A percentile compares a stretch with the other conserved stretches of the same genome.
Conservation (phyloP, 495 filamentous ascomycete species). For the Annulohypoxylon moriforme region DNA sequence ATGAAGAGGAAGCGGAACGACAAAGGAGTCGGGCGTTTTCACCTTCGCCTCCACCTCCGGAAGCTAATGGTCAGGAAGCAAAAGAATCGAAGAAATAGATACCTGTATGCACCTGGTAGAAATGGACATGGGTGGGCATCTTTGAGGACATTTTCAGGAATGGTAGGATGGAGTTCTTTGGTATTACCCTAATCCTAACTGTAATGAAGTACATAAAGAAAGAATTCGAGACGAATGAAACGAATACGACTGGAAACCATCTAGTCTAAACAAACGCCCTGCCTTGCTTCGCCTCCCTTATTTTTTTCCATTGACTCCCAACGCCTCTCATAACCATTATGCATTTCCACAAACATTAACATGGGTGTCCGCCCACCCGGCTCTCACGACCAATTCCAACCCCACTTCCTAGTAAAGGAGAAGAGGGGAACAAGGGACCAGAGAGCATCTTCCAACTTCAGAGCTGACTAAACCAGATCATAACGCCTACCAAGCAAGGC, state of each 20-base stretch:
- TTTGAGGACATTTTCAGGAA: background rate
- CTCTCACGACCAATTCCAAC: background rate
- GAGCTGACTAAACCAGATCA: background rate
- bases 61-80: background rate
- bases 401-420: background rate
- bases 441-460: background rate
- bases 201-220: constrained; percentile 27
- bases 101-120: background rate
- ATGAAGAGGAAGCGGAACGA: constrained; percentile 19
- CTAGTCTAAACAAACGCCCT: constrained; percentile 29
- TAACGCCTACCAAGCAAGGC: constrained; percentile 1
- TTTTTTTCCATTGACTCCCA: background rate
- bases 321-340: constrained; percentile 35
- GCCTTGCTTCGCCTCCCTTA: background rate
- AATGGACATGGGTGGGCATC: background rate
- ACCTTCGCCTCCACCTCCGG: constrained; percentile 6
- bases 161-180: constrained; percentile 17
- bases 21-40: constrained; percentile 5
- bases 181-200: constrained; percentile 33
- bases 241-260: constrained; percentile 26
- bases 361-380: background rate
- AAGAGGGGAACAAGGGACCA: background rate
- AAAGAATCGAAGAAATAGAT: constrained; percentile 8
- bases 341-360: constrained; percentile 17
- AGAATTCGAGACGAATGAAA: constrained; percentile 33